phyloP scores from a whole-genome alignment of 2,329 filamentous ascomycete species.

The Cercospora berteroae region DNA sequence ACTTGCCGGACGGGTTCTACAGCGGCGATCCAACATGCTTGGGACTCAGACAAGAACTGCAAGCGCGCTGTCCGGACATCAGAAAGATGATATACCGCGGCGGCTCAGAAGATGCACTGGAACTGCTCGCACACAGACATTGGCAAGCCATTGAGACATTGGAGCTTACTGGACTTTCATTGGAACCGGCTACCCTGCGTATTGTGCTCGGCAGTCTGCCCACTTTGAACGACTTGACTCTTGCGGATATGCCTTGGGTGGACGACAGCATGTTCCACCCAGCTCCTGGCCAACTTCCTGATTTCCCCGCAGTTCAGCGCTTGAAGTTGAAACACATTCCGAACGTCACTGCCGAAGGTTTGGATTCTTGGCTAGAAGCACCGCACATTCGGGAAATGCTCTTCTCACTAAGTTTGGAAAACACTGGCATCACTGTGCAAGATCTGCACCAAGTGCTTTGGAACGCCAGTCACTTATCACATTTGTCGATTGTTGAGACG shows the following conservation, averaged over 20 bases:
- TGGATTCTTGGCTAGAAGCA: slow-evolving; percentile 65
- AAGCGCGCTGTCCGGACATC: slow-evolving; percentile 77
- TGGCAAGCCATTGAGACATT: slow-evolving; percentile 73
- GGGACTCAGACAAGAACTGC: slow-evolving; percentile 77
- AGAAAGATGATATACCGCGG: slow-evolving; percentile 83
- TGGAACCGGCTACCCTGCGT: slow-evolving; percentile 70
- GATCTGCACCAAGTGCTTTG: slow-evolving; percentile 61
- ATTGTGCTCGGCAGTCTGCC: slow-evolving; percentile 67
- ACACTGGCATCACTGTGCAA: slow-evolving; percentile 67
- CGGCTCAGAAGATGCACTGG: slow-evolving; percentile 75
- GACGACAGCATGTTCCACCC: slow-evolving; percentile 73
- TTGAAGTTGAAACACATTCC: slow-evolving; percentile 71
- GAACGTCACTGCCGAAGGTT: slow-evolving; percentile 67
- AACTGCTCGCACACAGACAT: slow-evolving; percentile 63
- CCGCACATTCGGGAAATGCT: slow-evolving; percentile 61
- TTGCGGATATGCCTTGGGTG: slow-evolving; percentile 67
- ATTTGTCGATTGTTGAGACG: slow-evolving; percentile 57
- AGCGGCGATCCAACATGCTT: slow-evolving; percentile 73
- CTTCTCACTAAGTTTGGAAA: slow-evolving; percentile 65
- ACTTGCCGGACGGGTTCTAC: slow-evolving; percentile 85
- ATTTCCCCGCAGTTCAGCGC: slow-evolving; percentile 71
- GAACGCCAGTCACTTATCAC: slow-evolving; percentile 57
- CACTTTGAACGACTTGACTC: slow-evolving; percentile 69
- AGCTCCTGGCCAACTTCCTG: slow-evolving; percentile 60
- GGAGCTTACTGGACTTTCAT: slow-evolving; percentile 65